phyloP scores from a whole-genome alignment of 1,284 basidiomycete genomes.

The Moniliella sp. region DNA sequence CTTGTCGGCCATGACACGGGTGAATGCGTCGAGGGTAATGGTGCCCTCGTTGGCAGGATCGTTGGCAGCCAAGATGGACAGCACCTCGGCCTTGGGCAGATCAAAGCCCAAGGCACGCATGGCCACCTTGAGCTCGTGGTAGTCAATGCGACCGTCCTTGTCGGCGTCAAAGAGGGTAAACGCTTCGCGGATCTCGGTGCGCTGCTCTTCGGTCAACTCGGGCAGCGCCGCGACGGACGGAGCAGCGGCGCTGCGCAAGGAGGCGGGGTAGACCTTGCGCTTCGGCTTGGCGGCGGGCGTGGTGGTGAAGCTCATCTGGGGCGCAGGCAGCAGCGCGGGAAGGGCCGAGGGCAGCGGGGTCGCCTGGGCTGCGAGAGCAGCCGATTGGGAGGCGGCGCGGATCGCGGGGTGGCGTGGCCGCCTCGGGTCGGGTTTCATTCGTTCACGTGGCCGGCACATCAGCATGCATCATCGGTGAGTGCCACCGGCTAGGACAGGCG shows the following conservation, averaged over 20 bases:
- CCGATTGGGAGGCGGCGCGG: too few species aligned
- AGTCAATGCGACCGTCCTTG: conserved; percentile 64
- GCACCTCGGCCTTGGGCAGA: conserved; percentile 87
- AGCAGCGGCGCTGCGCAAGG: too few species aligned
- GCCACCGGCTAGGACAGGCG: too few species aligned
- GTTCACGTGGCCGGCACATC: too few species aligned
- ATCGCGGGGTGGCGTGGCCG: too few species aligned
- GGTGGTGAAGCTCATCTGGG: background rate
- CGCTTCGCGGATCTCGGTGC: conserved; percentile 90
- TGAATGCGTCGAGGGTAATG: conserved; percentile 84
- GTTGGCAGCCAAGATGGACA: conserved; percentile 77
- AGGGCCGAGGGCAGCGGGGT: too few species aligned
- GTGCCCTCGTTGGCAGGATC: conserved; percentile 71
- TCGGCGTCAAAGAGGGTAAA: conserved; percentile 98
- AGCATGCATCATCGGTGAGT: too few species aligned
- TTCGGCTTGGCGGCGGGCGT: background rate
- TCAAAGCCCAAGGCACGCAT: conserved; percentile 95
- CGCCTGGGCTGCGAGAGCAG: too few species aligned
- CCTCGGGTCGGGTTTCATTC: too few species aligned
- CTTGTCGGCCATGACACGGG: conserved; percentile 82
- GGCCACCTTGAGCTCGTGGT: conserved; percentile 94
- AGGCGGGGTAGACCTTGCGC: background rate
- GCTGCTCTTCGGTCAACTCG: conserved; percentile 71
- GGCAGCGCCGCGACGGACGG: conserved; percentile 1
- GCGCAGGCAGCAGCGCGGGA: background rate